A percentile compares a stretch with the other conserved stretches of the same genome.
phyloP scores from a whole-genome alignment of 177 flowering plant genomes.

The Tripterygium wilfordii region DNA sequence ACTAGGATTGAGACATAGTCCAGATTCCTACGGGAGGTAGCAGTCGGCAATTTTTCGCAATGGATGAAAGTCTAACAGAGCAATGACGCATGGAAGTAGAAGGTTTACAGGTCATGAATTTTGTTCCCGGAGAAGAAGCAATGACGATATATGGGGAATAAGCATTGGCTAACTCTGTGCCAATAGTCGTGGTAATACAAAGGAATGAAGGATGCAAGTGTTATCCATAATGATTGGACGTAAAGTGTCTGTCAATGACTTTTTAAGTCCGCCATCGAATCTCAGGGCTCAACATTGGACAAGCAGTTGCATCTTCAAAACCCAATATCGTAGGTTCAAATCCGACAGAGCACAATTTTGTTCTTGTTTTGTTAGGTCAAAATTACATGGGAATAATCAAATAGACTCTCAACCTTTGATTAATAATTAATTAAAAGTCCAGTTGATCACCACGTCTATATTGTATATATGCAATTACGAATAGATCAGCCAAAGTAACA shows the following conservation, averaged over 20 bases:
- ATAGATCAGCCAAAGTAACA: too few species aligned
- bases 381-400: too few species aligned
- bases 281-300: slow-evolving; percentile 11
- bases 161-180: slow-evolving; percentile 5
- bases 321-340: too few species aligned
- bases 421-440: too few species aligned
- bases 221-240: slow-evolving; percentile 1
- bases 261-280: slow-evolving; percentile 15
- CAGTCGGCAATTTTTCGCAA: neutral
- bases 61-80: neutral
- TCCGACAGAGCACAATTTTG: too few species aligned
- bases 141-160: slow-evolving; percentile 1
- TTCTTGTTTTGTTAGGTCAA: too few species aligned
- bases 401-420: too few species aligned
- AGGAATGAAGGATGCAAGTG: slow-evolving; percentile 6
- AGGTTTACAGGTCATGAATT: neutral
- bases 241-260: slow-evolving; percentile 6
- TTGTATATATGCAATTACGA: too few species aligned
- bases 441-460: too few species aligned
- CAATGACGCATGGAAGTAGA: neutral
- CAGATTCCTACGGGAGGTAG: neutral
- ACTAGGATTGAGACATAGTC: neutral
- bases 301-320: too few species aligned
- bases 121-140: neutral
- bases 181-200: neutral